Conservation (phyloP, 1,284 basidiomycete species). For the Filobasidium uniguttulatum region DNA sequence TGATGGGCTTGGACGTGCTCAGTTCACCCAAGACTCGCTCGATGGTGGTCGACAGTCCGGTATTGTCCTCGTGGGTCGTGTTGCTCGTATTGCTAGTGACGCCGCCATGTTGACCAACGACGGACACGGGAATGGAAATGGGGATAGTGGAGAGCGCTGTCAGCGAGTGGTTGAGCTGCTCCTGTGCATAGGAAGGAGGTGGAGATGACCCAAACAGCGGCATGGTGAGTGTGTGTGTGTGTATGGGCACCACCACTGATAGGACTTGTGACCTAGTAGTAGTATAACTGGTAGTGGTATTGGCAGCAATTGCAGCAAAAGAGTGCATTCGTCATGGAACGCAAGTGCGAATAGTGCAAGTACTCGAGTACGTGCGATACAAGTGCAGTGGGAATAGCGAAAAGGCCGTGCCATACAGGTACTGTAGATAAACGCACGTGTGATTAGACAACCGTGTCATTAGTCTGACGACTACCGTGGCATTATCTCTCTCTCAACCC, state of each 20-base stretch:
- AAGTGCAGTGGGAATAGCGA: too few species aligned
- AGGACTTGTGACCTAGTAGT: not conserved
- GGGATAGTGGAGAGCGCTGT: conserved; percentile 31
- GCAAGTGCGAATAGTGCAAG: too few species aligned
- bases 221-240: not conserved
- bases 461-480: too few species aligned
- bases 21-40: conserved; percentile 25
- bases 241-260: not conserved
- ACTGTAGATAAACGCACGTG: too few species aligned
- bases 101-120: not conserved
- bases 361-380: too few species aligned
- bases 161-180: conserved; percentile 28
- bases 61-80: too few species aligned
- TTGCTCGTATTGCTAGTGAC: conserved; percentile 9
- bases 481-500: too few species aligned
- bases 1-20: conserved; percentile 20
- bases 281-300: not conserved
- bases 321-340: too few species aligned
- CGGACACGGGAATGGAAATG: conserved; percentile 19
- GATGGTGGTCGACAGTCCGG: conserved; percentile 12
- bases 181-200: conserved; percentile 28
- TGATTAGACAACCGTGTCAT: too few species aligned
- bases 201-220: conserved; percentile 17
- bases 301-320: too few species aligned
- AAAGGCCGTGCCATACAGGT: too few species aligned